These are phyloP conservation scores for Hepatocystis sp. DNA, from an alignment of 169 alveolate species.

Conservation along the genomic window DNA sequence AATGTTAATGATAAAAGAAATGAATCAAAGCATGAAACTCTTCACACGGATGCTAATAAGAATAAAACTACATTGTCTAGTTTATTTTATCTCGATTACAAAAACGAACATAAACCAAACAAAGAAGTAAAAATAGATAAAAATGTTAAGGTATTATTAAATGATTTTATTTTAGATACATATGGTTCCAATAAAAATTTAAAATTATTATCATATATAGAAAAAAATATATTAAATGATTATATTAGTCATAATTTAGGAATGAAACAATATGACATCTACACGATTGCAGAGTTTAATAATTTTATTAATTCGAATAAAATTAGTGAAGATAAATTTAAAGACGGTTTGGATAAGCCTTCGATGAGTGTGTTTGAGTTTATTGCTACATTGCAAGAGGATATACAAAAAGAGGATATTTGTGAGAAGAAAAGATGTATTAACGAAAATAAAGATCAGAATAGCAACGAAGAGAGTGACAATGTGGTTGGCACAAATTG, in stretches of 20 bases:
- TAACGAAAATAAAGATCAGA: background rate
- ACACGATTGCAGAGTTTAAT: constrained; percentile 42
- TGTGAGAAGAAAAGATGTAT: background rate
- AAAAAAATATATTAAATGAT: constrained; percentile 55
- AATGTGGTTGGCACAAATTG: no score
- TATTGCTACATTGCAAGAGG: constrained; percentile 11
- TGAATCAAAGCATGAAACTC: background rate
- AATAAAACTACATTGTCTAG: constrained; percentile 7
- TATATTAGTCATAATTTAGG: constrained; percentile 51
- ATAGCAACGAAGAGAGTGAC: no score
- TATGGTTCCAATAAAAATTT: constrained; percentile 69
- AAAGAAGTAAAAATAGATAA: constrained; percentile 17
- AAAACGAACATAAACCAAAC: constrained; percentile 39
- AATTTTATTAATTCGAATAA: constrained; percentile 42
- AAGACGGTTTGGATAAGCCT: constrained; percentile 9
- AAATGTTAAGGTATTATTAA: constrained; percentile 23
- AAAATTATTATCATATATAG: constrained; percentile 25
- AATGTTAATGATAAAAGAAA: no score
- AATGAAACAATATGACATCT: constrained; percentile 55
- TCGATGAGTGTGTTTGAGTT: background rate
- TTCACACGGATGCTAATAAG: no score
- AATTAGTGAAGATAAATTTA: constrained; percentile 16
- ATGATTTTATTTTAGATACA: constrained; percentile 54
- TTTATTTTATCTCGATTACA: constrained; percentile 49
- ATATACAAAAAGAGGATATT: constrained; percentile 7